A percentile compares a stretch with the other conserved stretches of the same genome.
Conservation (phyloP, 768 basidiomycete species). For the Lentinula aciculospora region DNA sequence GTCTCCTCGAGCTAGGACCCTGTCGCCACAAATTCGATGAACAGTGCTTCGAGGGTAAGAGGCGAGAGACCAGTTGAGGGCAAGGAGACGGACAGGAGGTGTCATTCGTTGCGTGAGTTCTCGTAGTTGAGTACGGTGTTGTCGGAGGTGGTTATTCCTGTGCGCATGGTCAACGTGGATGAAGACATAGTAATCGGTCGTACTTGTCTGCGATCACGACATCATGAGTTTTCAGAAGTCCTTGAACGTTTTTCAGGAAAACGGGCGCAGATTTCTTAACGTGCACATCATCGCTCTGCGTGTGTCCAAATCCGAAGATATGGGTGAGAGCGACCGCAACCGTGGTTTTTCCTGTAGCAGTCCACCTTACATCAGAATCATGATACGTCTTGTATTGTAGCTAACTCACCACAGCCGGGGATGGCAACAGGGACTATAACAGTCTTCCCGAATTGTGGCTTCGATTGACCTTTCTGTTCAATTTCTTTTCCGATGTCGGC, state of each 20-base stretch:
- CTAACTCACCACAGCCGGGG: slow-evolving; percentile 81
- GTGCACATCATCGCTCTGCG: slow-evolving; percentile 87
- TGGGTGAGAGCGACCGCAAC: slow-evolving; percentile 72
- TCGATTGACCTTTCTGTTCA: slow-evolving; percentile 13
- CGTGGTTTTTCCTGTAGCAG: slow-evolving; percentile 75
- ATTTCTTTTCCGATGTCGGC: slow-evolving; percentile 30
- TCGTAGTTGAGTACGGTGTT: slow-evolving; percentile 73
- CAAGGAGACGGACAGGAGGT: slow-evolving; percentile 70
- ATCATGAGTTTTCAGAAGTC: slow-evolving; percentile 53
- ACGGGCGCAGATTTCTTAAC: slow-evolving; percentile 65
- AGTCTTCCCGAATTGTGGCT: slow-evolving; percentile 53
- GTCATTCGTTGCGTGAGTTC: slow-evolving; percentile 34
- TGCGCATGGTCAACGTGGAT: neutral
- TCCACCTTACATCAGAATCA: neutral
- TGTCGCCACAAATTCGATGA: slow-evolving; percentile 73
- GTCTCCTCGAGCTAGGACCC: slow-evolving; percentile 68
- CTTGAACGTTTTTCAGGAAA: slow-evolving; percentile 70
- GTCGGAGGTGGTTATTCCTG: slow-evolving; percentile 82
- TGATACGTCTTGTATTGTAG: neutral
- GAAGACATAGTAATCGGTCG: slow-evolving; percentile 18
- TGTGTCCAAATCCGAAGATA: slow-evolving; percentile 86
- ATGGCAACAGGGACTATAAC: slow-evolving; percentile 86
- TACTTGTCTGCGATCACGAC: slow-evolving; percentile 94
- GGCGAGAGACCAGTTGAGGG: slow-evolving; percentile 67
- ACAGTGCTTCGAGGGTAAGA: slow-evolving; percentile 52